Evolutionary conservation across 2,329 filamentous ascomycete species (phyloP), one percentile per base, ranked within the genome.

Genomic region (Monilinia fructicola): DNA sequence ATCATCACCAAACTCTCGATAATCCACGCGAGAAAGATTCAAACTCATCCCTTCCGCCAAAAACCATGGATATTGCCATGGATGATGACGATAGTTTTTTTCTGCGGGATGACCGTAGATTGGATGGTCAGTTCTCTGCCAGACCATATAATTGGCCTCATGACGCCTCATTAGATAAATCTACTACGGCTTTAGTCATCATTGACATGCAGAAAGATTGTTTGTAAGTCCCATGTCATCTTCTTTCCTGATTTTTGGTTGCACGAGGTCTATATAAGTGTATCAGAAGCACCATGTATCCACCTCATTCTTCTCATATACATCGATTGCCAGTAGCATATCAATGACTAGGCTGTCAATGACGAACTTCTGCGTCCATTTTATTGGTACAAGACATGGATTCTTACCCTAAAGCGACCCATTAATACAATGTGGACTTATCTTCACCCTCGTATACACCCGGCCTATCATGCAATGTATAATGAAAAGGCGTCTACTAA

Each of bases 161-260:
- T 71, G 74, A 79, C 69, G 62, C 71, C 23, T 73, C 74, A 18
- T 77, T 83, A 59, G 74, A 77, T 11, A 76, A 77, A 1, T 58
- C 65, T 7, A 81, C 77, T 31, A 85, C 83, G 4, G 83, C 83
- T 1, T 76, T 85, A 42, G 73, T 85, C 3, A 78, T 86, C 66
- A 81, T 85, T 71, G 83, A 86, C 75, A 82, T 85, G 78, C 83
- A 85, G 73, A 80, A 81, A 66, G 83, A 85, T 75, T 85, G 79
- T 77, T 75, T 85, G 79, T 77, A 72, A 78, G 70, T 72, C 14
- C 50, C 12, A 14, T 10, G 14, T 40, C 52, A 18, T 40, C 4
- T 23, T 48, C 28, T 53, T 18, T 52, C 40, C 44, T 46, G 12
- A 3, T 38, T 23, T 26, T 21, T 48, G 3, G 12, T 7, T 21